Base-by-base conservation (phyloP, 129 eudicot genomes). In the Pittosporum tobira region DNA sequence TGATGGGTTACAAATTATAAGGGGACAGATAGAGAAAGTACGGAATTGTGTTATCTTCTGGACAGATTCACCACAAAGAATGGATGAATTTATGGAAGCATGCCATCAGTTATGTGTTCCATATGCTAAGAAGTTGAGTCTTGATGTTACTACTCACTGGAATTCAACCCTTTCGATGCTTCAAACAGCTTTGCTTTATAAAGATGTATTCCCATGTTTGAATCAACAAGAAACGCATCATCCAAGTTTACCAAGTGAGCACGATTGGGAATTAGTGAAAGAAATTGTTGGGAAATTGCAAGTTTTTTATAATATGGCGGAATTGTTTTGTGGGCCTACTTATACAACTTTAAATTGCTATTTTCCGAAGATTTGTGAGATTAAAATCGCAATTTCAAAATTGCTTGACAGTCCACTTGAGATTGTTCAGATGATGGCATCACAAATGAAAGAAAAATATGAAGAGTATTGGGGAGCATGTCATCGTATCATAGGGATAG, bases 81-180 rank as follows among this genome's bases (percentile, higher is more conserved):
- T 36, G 18, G 6, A 45, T 20, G 36, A 24, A 23, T 70, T 70
- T 34, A 31, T 30, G 47, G 57, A 62, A 47, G 29, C 63, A 31
- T 51, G 52, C 44, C 44, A 28, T 43, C 54, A 57, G 29, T n/a
- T 58, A 20, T 57, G 36, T 14, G 21, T 59, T 37, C 31, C 55
- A 19, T 50, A 36, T 34, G 15, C 40, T n/a, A 51, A 43, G 46
- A 31, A 50, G 45, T 5, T 31, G 23, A 18, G 30, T 29, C 57
- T 57, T 30, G 48, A 68, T 28, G 27, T 2, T 27, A 22, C 26
- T 5, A 59, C 47, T 9, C 43, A 40, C 19, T 62, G 63, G 57
- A 69, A 61, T 22, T 69, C 74, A 31, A 61, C 68, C 14, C 42
- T 24, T 15, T 6, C 50, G n/a, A 60, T 60, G 74, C 67, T 68